These are phyloP conservation scores for Oryza rufipogon DNA, from an alignment of 176 grass and related monocot species.

Conservation along the genomic window DNA sequence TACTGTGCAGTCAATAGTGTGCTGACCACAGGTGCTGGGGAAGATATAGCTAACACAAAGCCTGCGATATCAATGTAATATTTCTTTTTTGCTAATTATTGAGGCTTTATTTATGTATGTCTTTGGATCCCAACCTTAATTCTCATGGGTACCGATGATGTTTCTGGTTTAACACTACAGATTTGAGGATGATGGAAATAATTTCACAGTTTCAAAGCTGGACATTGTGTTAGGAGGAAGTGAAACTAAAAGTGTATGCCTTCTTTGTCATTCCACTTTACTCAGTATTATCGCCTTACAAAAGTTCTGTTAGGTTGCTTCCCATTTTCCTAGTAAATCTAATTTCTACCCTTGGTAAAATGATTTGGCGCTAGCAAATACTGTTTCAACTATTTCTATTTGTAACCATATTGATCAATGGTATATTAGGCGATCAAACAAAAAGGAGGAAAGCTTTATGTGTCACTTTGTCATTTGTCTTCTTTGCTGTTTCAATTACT, in stretches of 20 bases:
- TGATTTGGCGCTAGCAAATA: background rate
- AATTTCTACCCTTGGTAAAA: slow-evolving; percentile 12
- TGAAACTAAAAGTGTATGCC: slow-evolving; percentile 79
- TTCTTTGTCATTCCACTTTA: slow-evolving; percentile 23
- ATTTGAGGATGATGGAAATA: slow-evolving; percentile 62
- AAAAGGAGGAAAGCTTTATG: background rate
- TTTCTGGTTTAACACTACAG: slow-evolving; percentile 59
- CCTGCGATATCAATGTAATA: slow-evolving; percentile 62
- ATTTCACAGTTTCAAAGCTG: slow-evolving; percentile 66
- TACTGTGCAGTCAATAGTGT: slow-evolving; percentile 55
- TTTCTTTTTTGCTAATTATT: slow-evolving; percentile 22
- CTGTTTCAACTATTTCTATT: background rate
- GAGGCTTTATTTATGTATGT: slow-evolving; percentile 15
- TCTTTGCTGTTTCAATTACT: background rate
- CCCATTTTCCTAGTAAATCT: background rate
- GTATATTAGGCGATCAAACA: background rate
- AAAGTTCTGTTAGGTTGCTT: slow-evolving; percentile 31
- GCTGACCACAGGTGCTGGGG: slow-evolving; percentile 28
- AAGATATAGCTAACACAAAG: slow-evolving; percentile 52
- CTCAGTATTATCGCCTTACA: slow-evolving; percentile 12
- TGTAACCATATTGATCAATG: slow-evolving; percentile 6
- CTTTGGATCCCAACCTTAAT: slow-evolving; percentile 19
- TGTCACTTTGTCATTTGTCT: background rate
- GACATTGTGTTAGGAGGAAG: slow-evolving; percentile 78
- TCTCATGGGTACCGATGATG: slow-evolving; percentile 33